Conservation (phyloP, 2,329 filamentous ascomycete genomes). For the Teratosphaeria gauchensis region DNA sequence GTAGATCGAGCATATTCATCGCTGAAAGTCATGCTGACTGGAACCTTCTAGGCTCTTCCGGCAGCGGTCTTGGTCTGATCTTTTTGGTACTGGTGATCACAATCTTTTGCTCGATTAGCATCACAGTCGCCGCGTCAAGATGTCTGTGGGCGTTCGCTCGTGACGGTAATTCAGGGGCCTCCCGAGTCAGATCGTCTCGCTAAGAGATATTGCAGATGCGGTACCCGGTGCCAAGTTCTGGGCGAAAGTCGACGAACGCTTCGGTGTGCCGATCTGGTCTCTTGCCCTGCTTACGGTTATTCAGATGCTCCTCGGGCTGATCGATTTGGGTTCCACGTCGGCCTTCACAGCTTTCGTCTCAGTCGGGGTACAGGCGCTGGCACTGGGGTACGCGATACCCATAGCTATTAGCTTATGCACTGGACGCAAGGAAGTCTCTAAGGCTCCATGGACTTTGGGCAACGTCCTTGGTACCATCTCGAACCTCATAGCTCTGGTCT, state of each 20-base stretch:
- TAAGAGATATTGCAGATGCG: slow-evolving; percentile 19
- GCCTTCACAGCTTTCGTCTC: slow-evolving; percentile 43
- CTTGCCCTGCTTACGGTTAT: slow-evolving; percentile 36
- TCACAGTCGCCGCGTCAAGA: slow-evolving; percentile 41
- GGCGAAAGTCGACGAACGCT: slow-evolving; percentile 25
- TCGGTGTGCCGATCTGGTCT: slow-evolving; percentile 34
- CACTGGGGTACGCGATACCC: slow-evolving; percentile 47
- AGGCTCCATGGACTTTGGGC: slow-evolving; percentile 13
- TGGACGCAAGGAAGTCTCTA: slow-evolving; percentile 20
- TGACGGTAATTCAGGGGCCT: slow-evolving; percentile 15
- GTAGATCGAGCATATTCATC: not conserved
- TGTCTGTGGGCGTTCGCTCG: slow-evolving; percentile 39
- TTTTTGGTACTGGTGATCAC: slow-evolving; percentile 42
- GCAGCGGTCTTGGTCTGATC: slow-evolving; percentile 38
- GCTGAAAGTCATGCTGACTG: not conserved
- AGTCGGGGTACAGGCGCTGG: slow-evolving; percentile 48
- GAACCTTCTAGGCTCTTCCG: slow-evolving; percentile 26
- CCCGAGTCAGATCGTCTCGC: not conserved
- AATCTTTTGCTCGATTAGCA: slow-evolving; percentile 45
- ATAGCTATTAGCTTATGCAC: slow-evolving; percentile 43
- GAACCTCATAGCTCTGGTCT: slow-evolving; percentile 19
- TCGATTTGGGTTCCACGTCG: slow-evolving; percentile 39
- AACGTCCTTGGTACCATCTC: slow-evolving; percentile 7
- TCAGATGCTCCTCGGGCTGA: slow-evolving; percentile 41
- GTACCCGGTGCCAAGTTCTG: slow-evolving; percentile 33